Percentiles rank a stretch among this genome's conserved stretches.
Conservation (phyloP, 1,284 basidiomycete genomes). For the Bjerkandera adusta region DNA sequence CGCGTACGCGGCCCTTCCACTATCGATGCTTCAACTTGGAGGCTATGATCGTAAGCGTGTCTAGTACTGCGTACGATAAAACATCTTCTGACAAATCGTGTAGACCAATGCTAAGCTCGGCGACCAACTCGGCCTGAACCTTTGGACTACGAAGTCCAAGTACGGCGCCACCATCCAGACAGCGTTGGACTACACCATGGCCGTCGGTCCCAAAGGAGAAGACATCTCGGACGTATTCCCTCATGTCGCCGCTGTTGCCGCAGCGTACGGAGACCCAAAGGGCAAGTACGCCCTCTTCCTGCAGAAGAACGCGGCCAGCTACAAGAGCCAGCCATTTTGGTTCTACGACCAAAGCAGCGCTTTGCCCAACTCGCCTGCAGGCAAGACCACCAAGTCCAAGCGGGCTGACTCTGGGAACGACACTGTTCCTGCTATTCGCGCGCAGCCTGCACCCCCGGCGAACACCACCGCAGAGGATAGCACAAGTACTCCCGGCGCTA, state of each 20-base stretch:
- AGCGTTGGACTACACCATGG: constrained; percentile 55
- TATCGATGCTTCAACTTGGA: constrained; percentile 61
- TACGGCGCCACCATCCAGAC: constrained; percentile 54
- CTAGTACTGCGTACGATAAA: constrained; percentile 13
- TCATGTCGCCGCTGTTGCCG: constrained; percentile 50
- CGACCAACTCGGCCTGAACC: constrained; percentile 47
- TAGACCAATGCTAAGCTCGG: constrained; percentile 55
- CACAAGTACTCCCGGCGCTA: no score
- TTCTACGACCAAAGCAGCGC: constrained; percentile 47
- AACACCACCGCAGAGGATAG: no score
- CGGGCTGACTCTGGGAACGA: constrained; percentile 13
- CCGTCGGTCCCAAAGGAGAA: constrained; percentile 41
- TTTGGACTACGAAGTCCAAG: constrained; percentile 50
- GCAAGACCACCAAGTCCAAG: constrained; percentile 16
- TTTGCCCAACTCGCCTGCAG: constrained; percentile 29
- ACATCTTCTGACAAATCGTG: neutral
- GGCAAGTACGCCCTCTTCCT: constrained; percentile 51
- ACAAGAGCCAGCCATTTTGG: constrained; percentile 44
- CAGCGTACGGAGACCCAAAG: constrained; percentile 55
- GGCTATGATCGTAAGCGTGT: constrained; percentile 55
- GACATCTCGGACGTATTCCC: constrained; percentile 44
- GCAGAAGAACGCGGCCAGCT: constrained; percentile 38
- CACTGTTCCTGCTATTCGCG: neutral
- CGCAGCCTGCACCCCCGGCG: neutral
- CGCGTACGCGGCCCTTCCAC: constrained; percentile 24